Evolutionary conservation across 306 rosid species (phyloP).

Genomic region (Inga oerstediana): DNA sequence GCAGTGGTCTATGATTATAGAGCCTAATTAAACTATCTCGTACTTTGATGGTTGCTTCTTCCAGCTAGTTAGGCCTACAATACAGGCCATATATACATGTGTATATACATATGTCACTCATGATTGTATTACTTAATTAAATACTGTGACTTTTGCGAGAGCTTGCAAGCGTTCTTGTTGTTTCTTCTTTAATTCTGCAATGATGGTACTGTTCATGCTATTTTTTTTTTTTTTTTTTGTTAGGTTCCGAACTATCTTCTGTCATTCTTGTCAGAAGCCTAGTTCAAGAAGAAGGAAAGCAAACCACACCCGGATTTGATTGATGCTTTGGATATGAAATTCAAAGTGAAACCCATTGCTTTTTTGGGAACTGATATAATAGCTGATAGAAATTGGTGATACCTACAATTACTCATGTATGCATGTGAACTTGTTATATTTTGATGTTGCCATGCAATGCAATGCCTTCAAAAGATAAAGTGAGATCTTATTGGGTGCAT

Average conservation of each 20-base stretch:
- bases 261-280: background rate
- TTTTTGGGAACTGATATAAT: conserved; percentile 20
- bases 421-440: conserved; percentile 24
- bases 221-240: too few relatives aligned
- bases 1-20: background rate
- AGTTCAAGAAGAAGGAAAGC: background rate
- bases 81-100: background rate
- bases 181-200: background rate
- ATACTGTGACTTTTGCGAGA: background rate
- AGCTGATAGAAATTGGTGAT: background rate
- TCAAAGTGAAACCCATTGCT: conserved; percentile 5
- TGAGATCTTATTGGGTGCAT: conserved; percentile 39
- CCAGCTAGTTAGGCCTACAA: background rate
- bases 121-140: background rate
- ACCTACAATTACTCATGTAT: background rate
- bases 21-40: background rate
- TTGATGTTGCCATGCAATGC: conserved; percentile 30
- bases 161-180: background rate
- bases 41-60: background rate
- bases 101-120: background rate
- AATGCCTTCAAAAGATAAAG: conserved; percentile 21
- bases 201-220: background rate
- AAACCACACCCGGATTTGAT: conserved; percentile 22
- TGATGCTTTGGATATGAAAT: background rate
- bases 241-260: background rate